Evolutionary conservation across 1,284 basidiomycete species (phyloP).

Genomic region (Naganishia liquefaciens): DNA sequence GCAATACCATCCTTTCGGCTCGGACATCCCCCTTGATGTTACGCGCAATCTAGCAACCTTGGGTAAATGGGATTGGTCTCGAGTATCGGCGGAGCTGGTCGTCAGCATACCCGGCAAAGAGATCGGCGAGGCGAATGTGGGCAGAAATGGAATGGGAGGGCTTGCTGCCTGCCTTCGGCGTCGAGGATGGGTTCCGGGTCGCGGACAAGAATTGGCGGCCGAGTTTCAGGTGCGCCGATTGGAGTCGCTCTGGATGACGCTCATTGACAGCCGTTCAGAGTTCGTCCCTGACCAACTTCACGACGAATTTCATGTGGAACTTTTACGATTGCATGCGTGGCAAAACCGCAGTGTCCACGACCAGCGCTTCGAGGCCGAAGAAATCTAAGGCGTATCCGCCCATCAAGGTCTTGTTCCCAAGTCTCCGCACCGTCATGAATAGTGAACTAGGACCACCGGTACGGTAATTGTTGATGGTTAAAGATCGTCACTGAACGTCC

Average conservation of each 20-base stretch:
- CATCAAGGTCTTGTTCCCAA: slow-evolving; percentile 50
- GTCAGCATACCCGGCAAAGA: slow-evolving; percentile 49
- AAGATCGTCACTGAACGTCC: background rate
- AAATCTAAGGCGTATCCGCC: slow-evolving; percentile 39
- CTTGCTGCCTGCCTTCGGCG: slow-evolving; percentile 44
- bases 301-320: slow-evolving; percentile 46
- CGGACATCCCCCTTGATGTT: slow-evolving; percentile 37
- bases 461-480: slow-evolving; percentile 11
- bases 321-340: slow-evolving; percentile 46
- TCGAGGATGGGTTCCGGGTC: slow-evolving; percentile 44
- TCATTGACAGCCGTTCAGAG: slow-evolving; percentile 38
- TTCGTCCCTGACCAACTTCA: slow-evolving; percentile 49
- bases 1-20: slow-evolving; percentile 40
- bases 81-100: slow-evolving; percentile 47
- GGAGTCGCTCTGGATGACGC: background rate
- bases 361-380: background rate
- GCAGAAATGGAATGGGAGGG: slow-evolving; percentile 43
- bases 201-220: slow-evolving; percentile 41
- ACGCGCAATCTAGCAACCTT: slow-evolving; percentile 4
- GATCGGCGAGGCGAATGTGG: slow-evolving; percentile 41
- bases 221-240: slow-evolving; percentile 50
- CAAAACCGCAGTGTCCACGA: slow-evolving; percentile 13
- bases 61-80: slow-evolving; percentile 49
- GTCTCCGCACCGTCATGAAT: slow-evolving; percentile 45
- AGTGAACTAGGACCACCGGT: slow-evolving; percentile 41